phyloP scores from a whole-genome alignment of 2,329 filamentous ascomycete species.

The Massarina eburnea region DNA sequence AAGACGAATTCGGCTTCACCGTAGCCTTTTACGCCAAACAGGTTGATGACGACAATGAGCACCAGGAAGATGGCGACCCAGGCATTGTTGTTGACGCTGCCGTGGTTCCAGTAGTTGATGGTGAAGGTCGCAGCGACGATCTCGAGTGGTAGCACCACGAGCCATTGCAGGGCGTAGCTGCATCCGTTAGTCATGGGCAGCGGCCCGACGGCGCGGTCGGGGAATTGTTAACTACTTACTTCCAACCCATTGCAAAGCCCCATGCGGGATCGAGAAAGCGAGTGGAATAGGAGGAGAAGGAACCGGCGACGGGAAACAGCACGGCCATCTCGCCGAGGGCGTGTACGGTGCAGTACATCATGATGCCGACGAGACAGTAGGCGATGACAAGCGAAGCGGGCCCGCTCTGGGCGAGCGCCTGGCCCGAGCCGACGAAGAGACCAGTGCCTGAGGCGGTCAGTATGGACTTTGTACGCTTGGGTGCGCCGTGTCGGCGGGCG shows the following conservation, averaged over 20 bases:
- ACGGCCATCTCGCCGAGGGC: constrained; percentile 91
- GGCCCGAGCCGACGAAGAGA: constrained; percentile 76
- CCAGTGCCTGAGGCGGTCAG: constrained; percentile 50
- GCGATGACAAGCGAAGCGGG: constrained; percentile 40
- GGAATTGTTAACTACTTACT: constrained; percentile 51
- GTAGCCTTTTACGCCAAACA: constrained; percentile 70
- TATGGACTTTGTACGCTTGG: background rate
- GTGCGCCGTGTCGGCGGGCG: background rate
- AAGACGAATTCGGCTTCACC: constrained; percentile 90
- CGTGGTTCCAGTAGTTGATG: constrained; percentile 74
- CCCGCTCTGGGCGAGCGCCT: constrained; percentile 43
- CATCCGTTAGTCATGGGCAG: constrained; percentile 14
- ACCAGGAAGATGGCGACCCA: constrained; percentile 83
- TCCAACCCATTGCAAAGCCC: constrained; percentile 96
- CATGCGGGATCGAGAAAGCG: constrained; percentile 91
- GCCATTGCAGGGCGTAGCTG: constrained; percentile 80
- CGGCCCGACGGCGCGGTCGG: constrained; percentile 11
- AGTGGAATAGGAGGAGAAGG: constrained; percentile 89
- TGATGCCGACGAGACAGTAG: constrained; percentile 69
- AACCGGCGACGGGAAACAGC: constrained; percentile 85
- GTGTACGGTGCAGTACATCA: constrained; percentile 91
- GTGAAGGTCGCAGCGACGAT: constrained; percentile 86
- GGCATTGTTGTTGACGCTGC: constrained; percentile 53
- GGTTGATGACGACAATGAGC: constrained; percentile 76
- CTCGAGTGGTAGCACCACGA: constrained; percentile 79